Evolutionary conservation across 2,329 filamentous ascomycete genomes (phyloP), one percentile per base, ranked within the genome.

Genomic region (Ceratocystis variospora): DNA sequence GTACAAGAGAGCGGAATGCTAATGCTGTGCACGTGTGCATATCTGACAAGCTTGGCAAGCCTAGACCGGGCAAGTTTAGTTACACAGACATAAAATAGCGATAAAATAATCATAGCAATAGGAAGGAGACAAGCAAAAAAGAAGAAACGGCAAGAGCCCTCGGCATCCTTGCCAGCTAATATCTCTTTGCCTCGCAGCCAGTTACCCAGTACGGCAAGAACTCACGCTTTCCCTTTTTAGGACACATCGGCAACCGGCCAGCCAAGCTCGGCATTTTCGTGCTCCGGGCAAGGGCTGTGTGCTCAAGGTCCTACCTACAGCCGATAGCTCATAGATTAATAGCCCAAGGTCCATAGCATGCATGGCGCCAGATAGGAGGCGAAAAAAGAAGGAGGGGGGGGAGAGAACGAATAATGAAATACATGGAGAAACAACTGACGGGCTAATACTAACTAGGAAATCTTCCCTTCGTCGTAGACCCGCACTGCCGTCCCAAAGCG

Each of bases 111-210:
- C 17, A 22, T 19, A 3, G 46, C 8, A 19, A 12, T 5, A 25
- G 19, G 22, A 50, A 19, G 19, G 19, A 50, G 19, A 12, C 48
- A 50, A 50, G 48, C 17, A 50, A 19, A 12, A 10, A 41, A 41
- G 48, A 50, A 50, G 48, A 57, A 57, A 57, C 53, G 53, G 53
- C 25, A 57, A 57, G 53, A 57, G 31, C 53, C 53, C 53, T 57
- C 25, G 53, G 53, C 22, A 28, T 57, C 25, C 28, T 57, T 28
- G 28, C 25, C 25, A 15, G 12, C 37, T 41, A 41, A 12, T 3
- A 41, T 10, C 12, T 15, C 8, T 10, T 37, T 37, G 10, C 8
- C 33, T 12, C 33, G 10, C 37, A 41, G 22, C 15, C 15, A 57
- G 22, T 19, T 53, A 25, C 48, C 48, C 10, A 25, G n/a, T n/a